Conservation (phyloP, 257 asterid genomes). For the Solanum neorickii region DNA sequence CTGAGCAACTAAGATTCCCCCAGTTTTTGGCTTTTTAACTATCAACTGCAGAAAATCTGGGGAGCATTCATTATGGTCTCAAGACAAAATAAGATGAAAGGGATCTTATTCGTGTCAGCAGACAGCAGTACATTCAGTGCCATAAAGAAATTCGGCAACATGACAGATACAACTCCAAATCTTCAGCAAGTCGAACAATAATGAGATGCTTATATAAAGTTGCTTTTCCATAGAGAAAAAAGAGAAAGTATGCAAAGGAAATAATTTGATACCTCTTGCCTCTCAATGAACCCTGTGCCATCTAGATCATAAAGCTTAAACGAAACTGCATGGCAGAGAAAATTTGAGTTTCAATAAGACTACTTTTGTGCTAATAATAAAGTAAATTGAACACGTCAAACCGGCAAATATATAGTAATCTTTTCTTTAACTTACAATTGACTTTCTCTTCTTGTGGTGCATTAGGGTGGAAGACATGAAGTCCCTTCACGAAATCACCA, state of each 20-base stretch:
- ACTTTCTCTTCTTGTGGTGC: constrained; percentile 87
- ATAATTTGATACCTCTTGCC: constrained; percentile 62
- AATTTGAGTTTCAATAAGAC: background rate
- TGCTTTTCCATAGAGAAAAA: background rate
- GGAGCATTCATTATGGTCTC: background rate
- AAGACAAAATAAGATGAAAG: background rate
- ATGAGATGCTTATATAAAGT: background rate
- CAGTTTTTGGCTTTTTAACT: background rate
- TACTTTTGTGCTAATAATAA: background rate
- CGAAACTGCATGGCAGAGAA: constrained; percentile 50
- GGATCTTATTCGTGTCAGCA: background rate
- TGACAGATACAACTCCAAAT: background rate
- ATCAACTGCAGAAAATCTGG: background rate
- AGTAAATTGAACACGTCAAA: background rate
- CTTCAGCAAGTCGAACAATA: background rate
- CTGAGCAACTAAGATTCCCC: background rate
- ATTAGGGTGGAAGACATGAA: constrained; percentile 95
- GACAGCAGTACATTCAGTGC: background rate
- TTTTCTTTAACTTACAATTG: constrained; percentile 44
- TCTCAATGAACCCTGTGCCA: constrained; percentile 89
- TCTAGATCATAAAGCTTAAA: constrained; percentile 93
- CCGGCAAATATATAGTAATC: background rate
- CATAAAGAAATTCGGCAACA: background rate
- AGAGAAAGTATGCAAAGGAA: background rate
- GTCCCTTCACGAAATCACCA: constrained; percentile 89